Base-by-base conservation (phyloP, 2,329 filamentous ascomycete genomes). In the Pyrenophora tritici-repentis region DNA sequence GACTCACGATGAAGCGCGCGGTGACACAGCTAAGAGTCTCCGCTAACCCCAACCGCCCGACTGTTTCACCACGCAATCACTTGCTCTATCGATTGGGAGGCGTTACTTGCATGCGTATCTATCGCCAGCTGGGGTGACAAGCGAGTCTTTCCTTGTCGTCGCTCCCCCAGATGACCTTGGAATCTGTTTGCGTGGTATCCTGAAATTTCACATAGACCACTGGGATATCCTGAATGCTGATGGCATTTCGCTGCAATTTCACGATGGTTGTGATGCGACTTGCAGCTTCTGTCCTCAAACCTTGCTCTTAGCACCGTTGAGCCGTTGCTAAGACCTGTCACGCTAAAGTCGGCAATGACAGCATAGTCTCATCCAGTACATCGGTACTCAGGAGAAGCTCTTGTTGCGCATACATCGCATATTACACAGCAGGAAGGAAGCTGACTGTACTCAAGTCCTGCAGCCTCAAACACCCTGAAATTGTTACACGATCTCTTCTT, bases 41-140 rank as follows among this genome's bases (percentile, higher is more conserved):
- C 33, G 31, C 39, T 42, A 41, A 48, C 38, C 41, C 38, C 53
- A 61, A 31, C 53, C 48, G 55, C 58, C 53, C 55, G 44, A 49
- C 47, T 53, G 59, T 64, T 66, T 64, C 61, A 66, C 50, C 33
- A 35, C 26, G 20, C 37, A 47, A 53, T 40, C 34, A 40, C 34
- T 42, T 39, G 43, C 51, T 47, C 44, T 56, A 44, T 61, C 50
- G 53, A 66, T 66, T 63, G 59, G 61, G 39, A 39, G 36, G 39
- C 41, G 37, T 42, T 55, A 55, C 42, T 32, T 49, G 53, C 42
- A 29, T 49, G 53, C 50, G 59, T 42, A 56, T 36, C 45, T 50
- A 54, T 62, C 47, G 53, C 51, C 46, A 33, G 46, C 48, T 17
- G 22, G 32, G 38, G 38, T 55, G 46, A 58, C 53, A 58, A 37